Evolutionary conservation across 257 asterid species (phyloP), one percentile per base, ranked within the genome.

Genomic region (Nicotiana obtusifolia): DNA sequence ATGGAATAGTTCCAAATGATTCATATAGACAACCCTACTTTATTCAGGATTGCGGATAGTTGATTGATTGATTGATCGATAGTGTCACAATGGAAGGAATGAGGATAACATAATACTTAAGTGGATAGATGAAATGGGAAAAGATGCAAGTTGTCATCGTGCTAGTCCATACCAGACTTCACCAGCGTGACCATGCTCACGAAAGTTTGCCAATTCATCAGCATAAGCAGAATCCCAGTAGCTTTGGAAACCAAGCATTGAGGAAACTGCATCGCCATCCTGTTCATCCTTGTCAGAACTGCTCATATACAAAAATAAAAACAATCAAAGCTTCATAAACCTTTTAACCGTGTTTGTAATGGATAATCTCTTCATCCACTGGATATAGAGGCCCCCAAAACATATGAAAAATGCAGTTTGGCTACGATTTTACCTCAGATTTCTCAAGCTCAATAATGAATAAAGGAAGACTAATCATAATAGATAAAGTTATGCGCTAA

Each of bases 211-310:
- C 88, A 96, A 82, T 85, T 96, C 98, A 85, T 92, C 98, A 0
- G 99, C 97, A 88, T 96, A 96, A 10, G 97, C 77, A 67, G 98
- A 86, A 86, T 96, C 97, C 99, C 99, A 96, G 78, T 94, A 94
- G 86, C 98, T 94, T 89, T 94, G 99, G 84, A 92, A 92, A 78
- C 99, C 99, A 82, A 96, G 87, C 97, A 92, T 89, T 24, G 98
- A 94, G 47, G 95, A 86, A 80, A 83, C 95, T 37, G 91, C 84
- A 77, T 94, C 99, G 0, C 88, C 87, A 82, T 96, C 99, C 59
- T 89, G 93, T 85, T 96, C 98, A 81, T 96, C 99, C 85, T 96
- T 96, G 87, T 96, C 99, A 81, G 98, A 96, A 82, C 98, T 90
- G 91, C 86, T 67, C 20, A 64, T 35, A 33, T 41, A 49, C 33